Conservation (phyloP, 257 asterid genomes). For the Solanum stenotomum region DNA sequence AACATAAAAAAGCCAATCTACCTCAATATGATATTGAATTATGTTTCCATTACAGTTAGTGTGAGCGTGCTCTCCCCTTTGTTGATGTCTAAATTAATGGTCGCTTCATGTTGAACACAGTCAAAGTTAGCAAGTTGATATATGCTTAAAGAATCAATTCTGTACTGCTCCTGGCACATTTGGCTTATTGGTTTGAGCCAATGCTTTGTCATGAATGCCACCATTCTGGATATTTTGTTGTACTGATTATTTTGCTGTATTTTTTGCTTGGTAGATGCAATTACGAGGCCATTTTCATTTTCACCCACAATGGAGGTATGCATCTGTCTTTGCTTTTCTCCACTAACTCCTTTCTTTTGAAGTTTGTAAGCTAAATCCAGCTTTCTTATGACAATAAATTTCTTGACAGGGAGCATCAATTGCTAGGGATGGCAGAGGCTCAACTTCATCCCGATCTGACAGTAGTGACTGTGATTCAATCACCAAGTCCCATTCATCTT, state of each 20-base stretch:
- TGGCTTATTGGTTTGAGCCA: not conserved
- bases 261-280: slow-evolving; percentile 35
- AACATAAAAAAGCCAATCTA: not conserved
- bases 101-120: not conserved
- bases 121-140: not conserved
- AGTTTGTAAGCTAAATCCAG: not conserved
- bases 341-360: not conserved
- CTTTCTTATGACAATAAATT: not conserved
- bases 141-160: not conserved
- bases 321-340: not conserved
- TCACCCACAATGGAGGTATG: slow-evolving; percentile 95
- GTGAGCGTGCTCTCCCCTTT: not conserved
- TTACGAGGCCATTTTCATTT: slow-evolving; percentile 57
- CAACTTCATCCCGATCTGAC: slow-evolving; percentile 85
- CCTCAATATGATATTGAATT: not conserved
- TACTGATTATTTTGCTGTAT: slow-evolving; percentile 11
- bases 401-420: slow-evolving; percentile 70
- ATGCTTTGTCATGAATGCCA: not conserved
- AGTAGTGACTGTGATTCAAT: slow-evolving; percentile 70
- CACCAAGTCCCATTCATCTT: slow-evolving; percentile 55
- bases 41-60: not conserved
- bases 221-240: not conserved
- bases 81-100: not conserved
- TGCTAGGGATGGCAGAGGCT: slow-evolving; percentile 67
- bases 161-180: not conserved